Base-by-base conservation (phyloP, 768 basidiomycete species). In the Tremella mesenterica region DNA sequence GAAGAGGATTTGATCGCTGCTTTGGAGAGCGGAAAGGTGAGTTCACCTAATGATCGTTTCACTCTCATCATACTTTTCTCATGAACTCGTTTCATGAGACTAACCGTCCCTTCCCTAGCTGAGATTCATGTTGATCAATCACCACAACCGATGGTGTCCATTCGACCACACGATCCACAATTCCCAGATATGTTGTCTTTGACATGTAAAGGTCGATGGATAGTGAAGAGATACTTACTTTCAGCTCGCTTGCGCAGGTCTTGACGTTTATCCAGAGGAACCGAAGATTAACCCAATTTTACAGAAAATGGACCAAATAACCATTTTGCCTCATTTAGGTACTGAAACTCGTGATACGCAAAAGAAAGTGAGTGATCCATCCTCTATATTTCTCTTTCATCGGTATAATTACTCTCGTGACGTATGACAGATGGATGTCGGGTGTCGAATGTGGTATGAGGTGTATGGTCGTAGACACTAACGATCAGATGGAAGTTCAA, bases 311-410 rank as follows among this genome's bases (percentile, higher is more conserved):
- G 82, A 85, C 8, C 82, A 89, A 58, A 83, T 88, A 57, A 85
- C 85, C 27, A 77, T 96, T 8, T 79, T 96, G 18, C 92, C 91
- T 0, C 92, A 93, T 71, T 84, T 93, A 83, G 92, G 91, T 45
- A 70, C 69, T 31, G 62, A 70, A 48, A 67, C 69, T 21, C 49
- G 26, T 3, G 60, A 61, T 43, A 58, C 65, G 13, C 63, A 67
- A 30, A 56, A 62, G 52, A 69, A 66, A 63, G 67, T 66, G 31
- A 57, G 64, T 59, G 33, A 3, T 20, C 16, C 39, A 18, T 18
- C 26, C 5, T 23, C n/a, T n/a, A n/a, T n/a, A n/a, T n/a, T n/a
- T n/a, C n/a, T n/a, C n/a, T n/a, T n/a, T n/a, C n/a, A n/a, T n/a
- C n/a, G n/a, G n/a, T n/a, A n/a, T n/a, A n/a, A n/a, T n/a, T n/a